Conservation (phyloP, 768 basidiomycete species). For the Termitomyces bulborhizus region DNA sequence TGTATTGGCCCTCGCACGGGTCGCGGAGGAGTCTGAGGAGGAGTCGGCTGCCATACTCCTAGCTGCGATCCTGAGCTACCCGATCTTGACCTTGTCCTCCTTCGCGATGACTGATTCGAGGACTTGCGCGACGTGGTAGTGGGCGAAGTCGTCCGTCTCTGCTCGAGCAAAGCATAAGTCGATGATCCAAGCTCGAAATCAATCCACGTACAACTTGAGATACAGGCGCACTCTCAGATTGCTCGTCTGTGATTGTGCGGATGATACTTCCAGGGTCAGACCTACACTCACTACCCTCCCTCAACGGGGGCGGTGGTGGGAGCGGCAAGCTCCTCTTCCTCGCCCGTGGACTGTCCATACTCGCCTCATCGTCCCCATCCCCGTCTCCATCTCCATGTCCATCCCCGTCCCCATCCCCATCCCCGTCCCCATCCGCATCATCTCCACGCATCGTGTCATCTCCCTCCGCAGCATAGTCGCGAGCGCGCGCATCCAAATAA, state of each 20-base stretch:
- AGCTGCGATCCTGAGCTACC: not conserved
- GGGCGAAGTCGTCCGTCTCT: conserved; percentile 1
- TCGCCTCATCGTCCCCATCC: not conserved
- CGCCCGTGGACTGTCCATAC: not conserved
- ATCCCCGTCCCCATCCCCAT: conserved; percentile 11
- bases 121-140: conserved; percentile 2
- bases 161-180: not conserved
- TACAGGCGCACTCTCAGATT: conserved; percentile 1
- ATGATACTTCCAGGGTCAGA: conserved; percentile 8
- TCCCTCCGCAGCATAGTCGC: conserved; percentile 23
- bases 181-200: not conserved
- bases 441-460: not conserved
- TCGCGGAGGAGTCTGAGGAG: conserved; percentile 17
- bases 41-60: conserved; percentile 16
- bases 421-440: conserved; percentile 17
- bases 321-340: conserved; percentile 3
- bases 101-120: conserved; percentile 5
- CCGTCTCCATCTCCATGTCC: conserved; percentile 3
- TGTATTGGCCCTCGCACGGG: not conserved
- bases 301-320: not conserved
- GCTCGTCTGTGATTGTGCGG: conserved; percentile 12
- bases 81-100: not conserved
- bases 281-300: not conserved
- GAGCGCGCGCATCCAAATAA: conserved; percentile 31
- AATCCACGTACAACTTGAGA: not conserved